Conservation (phyloP, 441 rosid species). For the Isatis lusitanica region DNA sequence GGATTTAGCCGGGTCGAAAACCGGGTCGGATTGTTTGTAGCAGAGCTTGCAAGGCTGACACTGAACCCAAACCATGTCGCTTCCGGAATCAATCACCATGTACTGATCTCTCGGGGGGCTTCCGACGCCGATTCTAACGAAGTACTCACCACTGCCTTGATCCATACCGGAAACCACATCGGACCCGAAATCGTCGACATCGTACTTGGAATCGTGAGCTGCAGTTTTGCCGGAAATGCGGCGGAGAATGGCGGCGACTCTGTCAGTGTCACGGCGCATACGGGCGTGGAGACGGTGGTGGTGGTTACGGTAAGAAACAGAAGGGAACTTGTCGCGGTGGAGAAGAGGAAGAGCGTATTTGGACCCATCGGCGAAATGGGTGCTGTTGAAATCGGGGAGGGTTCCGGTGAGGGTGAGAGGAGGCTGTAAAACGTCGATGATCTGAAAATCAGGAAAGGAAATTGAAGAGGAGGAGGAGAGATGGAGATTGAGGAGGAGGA, state of each 20-base stretch:
- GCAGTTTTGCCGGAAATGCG: conserved; percentile 39
- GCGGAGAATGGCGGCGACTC: conserved; percentile 58
- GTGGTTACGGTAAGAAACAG: conserved; percentile 33
- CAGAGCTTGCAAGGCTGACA: conserved; percentile 91
- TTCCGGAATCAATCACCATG: conserved; percentile 90
- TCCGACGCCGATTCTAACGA: conserved; percentile 89
- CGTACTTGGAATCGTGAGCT: background rate
- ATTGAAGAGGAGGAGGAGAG: conserved; percentile 32
- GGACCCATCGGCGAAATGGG: conserved; percentile 7
- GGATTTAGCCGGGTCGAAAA: conserved; percentile 80
- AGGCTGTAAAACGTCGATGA: conserved; percentile 52
- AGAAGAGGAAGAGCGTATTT: conserved; percentile 51
- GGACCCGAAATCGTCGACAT: conserved; percentile 51
- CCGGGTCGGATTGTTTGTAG: conserved; percentile 87
- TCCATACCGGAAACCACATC: conserved; percentile 88
- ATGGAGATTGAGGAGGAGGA: conserved; percentile 21
- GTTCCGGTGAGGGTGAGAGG: conserved; percentile 31
- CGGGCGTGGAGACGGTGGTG: conserved; percentile 62
- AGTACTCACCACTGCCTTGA: conserved; percentile 95
- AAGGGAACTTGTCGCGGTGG: conserved; percentile 59
- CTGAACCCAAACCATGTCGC: conserved; percentile 97
- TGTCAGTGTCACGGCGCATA: conserved; percentile 54
- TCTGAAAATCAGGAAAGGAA: conserved; percentile 61
- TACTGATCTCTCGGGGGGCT: conserved; percentile 84
- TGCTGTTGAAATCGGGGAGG: conserved; percentile 33